A percentile compares a stretch with the other conserved stretches of the same genome.
phyloP scores from a whole-genome alignment of 139 green algal genomes.

The Chlamydomonas incerta region DNA sequence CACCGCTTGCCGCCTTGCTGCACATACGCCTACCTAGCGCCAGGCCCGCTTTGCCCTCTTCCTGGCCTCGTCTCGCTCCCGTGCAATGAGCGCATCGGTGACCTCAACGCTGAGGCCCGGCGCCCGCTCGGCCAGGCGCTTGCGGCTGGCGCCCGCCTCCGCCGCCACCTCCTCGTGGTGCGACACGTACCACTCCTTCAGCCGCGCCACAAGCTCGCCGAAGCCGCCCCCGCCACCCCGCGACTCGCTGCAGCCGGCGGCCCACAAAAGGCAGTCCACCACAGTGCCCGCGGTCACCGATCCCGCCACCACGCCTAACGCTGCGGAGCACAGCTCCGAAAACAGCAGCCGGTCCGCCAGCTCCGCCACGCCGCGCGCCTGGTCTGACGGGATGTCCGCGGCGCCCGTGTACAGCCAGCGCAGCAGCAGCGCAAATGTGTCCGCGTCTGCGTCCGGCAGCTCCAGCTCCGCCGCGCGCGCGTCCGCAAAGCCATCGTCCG shows the following conservation, averaged over 20 bases:
- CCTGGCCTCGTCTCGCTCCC: too few species aligned
- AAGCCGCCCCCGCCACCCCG: background rate
- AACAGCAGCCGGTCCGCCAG: slow-evolving; percentile 2
- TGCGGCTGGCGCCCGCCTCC: too few species aligned
- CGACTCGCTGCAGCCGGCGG: background rate
- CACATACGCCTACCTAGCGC: too few species aligned
- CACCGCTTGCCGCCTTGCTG: too few species aligned
- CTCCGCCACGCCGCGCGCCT: background rate
- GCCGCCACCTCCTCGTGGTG: background rate
- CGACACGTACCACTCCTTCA: background rate
- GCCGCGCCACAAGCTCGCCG: background rate
- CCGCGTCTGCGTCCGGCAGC: background rate
- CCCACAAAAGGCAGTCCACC: background rate
- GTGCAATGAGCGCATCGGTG: too few species aligned
- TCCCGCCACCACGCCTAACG: background rate
- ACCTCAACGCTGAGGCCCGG: too few species aligned
- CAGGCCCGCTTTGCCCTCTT: too few species aligned
- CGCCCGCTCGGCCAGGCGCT: too few species aligned
- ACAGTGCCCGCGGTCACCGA: background rate
- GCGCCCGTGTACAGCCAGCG: background rate
- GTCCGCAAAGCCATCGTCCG: background rate
- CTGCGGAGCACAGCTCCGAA: background rate
- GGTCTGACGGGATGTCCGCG: background rate
- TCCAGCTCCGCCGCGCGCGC: background rate
- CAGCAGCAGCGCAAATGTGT: background rate